These are phyloP conservation scores for Globisporangium canariense DNA, from an alignment of 352 stramenopile genomes.

Conservation along the genomic window DNA sequence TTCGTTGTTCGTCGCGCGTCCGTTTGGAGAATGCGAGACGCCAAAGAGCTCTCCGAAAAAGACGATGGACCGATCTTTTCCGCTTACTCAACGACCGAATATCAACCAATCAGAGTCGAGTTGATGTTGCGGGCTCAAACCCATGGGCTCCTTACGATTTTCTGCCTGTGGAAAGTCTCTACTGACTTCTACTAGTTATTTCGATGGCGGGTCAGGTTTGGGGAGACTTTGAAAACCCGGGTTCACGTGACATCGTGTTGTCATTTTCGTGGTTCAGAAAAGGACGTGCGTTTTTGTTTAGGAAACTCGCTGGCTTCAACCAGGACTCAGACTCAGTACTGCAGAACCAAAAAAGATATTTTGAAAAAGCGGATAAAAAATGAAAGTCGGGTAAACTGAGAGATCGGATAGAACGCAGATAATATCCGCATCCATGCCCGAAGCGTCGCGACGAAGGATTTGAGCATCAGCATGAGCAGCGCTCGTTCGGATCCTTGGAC, in stretches of 20 bases:
- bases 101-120: constrained; percentile 1
- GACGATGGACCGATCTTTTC: background rate
- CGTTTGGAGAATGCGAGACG: background rate
- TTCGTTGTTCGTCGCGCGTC: background rate
- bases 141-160: background rate
- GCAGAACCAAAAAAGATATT: too few species aligned
- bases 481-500: background rate
- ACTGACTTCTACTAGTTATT: background rate
- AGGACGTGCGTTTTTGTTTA: constrained; percentile 3
- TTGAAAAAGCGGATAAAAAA: background rate
- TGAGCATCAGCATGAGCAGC: background rate
- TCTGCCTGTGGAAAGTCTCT: background rate
- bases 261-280: constrained; percentile 4
- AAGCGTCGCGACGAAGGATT: constrained; percentile 1
- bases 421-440: background rate
- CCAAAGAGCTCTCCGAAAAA: background rate
- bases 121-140: background rate
- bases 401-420: background rate
- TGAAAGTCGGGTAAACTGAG: too few species aligned
- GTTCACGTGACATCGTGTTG: background rate
- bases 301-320: constrained; percentile 23
- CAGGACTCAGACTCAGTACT: background rate
- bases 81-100: background rate
- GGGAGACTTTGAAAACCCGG: background rate
- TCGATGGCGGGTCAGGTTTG: background rate